Base-by-base conservation (phyloP, 2,329 filamentous ascomycete species). In the Falciphora oryzae region DNA sequence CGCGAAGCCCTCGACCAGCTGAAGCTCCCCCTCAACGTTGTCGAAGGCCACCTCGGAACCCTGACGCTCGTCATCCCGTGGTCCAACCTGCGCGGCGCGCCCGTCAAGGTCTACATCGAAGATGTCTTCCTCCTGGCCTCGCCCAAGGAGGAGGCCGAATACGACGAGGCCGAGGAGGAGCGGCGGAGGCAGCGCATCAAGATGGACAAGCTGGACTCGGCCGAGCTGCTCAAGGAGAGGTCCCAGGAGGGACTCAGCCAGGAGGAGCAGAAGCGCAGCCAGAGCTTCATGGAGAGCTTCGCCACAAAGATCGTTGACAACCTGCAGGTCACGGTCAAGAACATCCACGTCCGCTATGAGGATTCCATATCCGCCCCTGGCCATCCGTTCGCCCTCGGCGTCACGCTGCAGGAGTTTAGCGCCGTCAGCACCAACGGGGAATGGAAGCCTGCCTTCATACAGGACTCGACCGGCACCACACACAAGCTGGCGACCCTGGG, bases 271-370 rank as follows among this genome's bases (percentile, higher is more conserved):
- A 90, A 97, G 77, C 96, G 96, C 79, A 97, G 91, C 75, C 94
- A 99, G 80, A 97, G 92, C 76, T 99, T 99, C 73, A 97, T 93
- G 4, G 89, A 96, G 71, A 98, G 93, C 75, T 78, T 99, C 70
- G 89, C 94, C 61, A 97, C 94, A 53, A 97, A 97, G 71, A 96
- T 99, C 73, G 92, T 98, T 73, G 95, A 99, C 82, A 99, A 99
- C 73, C 83, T 99, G 57, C 95, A 99, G 76, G 92, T 99, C 71
- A 95, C 91, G 29, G 89, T 99, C 76, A 98, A 97, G 82, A 99
- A 98, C 75, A 97, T 99, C 66, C 95, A 99, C 75, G 86, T 99
- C 68, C 91, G 95, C 71, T 99, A 99, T 77, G 95, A 99, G 77
- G 95, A 99, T 77, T 93, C 94, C 18, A 92, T 99, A 71, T 96